A percentile compares a stretch with the other conserved stretches of the same genome.
Conservation (phyloP, 768 basidiomycete genomes). For the Aureoboletus auriporus region DNA sequence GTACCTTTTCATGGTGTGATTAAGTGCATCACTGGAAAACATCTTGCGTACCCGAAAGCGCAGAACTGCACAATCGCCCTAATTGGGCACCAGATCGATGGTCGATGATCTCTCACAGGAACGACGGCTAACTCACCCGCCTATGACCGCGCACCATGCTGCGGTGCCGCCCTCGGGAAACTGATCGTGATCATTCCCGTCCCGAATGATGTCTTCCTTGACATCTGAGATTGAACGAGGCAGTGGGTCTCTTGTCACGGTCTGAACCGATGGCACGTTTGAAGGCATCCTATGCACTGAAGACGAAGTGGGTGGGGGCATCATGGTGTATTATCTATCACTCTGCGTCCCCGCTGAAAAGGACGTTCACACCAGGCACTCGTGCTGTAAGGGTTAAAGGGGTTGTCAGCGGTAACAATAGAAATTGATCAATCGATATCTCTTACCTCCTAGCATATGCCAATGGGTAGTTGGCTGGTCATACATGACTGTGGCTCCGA, state of each 20-base stretch:
- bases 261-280: not conserved
- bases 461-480: no score
- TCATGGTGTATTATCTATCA: no score
- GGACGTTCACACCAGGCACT: no score
- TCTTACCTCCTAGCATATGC: no score
- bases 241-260: not conserved
- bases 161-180: constrained; percentile 28
- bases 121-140: constrained; percentile 13
- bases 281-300: constrained; percentile 1
- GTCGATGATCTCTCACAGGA: not conserved
- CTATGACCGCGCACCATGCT: constrained; percentile 25
- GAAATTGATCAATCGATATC: no score
- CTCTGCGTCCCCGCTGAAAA: no score
- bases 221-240: not conserved
- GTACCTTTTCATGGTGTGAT: constrained; percentile 22
- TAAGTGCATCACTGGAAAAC: not conserved
- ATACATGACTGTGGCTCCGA: no score
- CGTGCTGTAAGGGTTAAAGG: no score
- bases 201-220: not conserved
- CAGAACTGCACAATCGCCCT: constrained; percentile 32
- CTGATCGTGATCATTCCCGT: not conserved
- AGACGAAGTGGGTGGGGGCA: no score
- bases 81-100: not conserved
- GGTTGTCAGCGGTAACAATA: no score
- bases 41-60: constrained; percentile 31